These are phyloP conservation scores for Corymbia citriodora DNA, from an alignment of 441 rosid genomes.

Conservation along the genomic window DNA sequence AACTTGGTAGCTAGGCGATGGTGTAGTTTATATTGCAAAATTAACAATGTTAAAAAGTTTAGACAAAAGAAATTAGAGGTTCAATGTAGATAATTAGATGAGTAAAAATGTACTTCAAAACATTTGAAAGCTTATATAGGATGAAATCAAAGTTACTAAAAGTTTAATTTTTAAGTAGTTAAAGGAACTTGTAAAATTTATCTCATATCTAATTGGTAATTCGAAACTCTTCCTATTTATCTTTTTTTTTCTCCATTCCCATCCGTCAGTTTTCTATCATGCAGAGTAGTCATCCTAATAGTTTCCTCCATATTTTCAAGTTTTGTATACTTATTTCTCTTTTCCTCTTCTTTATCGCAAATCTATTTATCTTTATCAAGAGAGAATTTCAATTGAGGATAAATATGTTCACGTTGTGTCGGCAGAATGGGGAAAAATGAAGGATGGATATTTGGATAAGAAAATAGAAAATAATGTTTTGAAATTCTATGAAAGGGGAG, in stretches of 20 bases:
- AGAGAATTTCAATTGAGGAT: neutral
- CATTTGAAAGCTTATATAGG: neutral
- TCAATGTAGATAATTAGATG: neutral
- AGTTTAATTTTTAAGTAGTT: too few relatives aligned
- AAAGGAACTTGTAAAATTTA: too few relatives aligned
- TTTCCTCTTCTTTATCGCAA: neutral
- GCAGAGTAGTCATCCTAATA: neutral
- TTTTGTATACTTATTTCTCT: neutral
- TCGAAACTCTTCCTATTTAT: neutral
- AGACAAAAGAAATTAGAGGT: neutral
- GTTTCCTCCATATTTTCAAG: neutral
- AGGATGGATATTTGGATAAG: neutral
- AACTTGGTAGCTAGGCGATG: too few relatives aligned
- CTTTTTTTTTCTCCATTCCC: neutral
- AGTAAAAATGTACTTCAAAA: rapidly evolving
- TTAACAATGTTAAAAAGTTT: neutral
- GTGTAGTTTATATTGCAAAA: neutral
- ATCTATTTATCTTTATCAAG: neutral
- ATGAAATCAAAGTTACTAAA: too few relatives aligned
- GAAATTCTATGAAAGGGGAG: neutral
- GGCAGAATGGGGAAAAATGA: neutral
- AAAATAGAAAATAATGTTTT: neutral
- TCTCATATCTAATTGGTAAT: rapidly evolving
- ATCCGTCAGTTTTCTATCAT: neutral
- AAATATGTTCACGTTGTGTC: neutral